Evolutionary conservation across 2,329 filamentous ascomycete species (phyloP).

Genomic region (Dryadomyces quercus-mongolicae): DNA sequence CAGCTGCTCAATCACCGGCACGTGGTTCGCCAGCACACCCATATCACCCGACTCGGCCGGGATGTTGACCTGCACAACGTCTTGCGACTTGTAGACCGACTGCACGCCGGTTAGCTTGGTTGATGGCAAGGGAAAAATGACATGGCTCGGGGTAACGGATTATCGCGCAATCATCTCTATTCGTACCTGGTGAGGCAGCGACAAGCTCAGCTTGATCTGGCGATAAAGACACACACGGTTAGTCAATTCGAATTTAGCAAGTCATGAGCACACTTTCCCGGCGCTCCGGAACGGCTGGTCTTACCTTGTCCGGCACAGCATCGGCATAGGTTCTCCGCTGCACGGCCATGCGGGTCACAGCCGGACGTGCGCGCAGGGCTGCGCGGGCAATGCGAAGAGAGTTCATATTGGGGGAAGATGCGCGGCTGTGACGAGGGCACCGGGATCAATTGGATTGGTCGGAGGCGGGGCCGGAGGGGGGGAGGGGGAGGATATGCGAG

Average conservation of each 20-base stretch:
- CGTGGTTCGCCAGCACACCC: constrained; percentile 98
- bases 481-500: neutral
- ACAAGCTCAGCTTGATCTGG: constrained; percentile 92
- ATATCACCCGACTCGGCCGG: constrained; percentile 97
- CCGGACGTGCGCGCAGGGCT: constrained; percentile 73
- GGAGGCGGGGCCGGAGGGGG: neutral
- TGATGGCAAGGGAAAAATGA: too few relatives aligned
- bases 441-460: neutral
- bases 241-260: neutral
- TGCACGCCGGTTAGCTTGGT: constrained; percentile 28
- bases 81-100: constrained; percentile 58
- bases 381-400: constrained; percentile 83
- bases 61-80: constrained; percentile 92
- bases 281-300: neutral
- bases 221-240: neutral
- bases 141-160: constrained; percentile 12
- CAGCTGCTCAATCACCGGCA: constrained; percentile 96
- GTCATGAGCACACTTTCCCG: neutral
- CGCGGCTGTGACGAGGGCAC: neutral
- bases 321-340: constrained; percentile 89
- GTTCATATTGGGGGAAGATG: constrained; percentile 56
- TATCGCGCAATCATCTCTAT: constrained; percentile 22
- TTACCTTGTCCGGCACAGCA: constrained; percentile 66
- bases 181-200: constrained; percentile 95
- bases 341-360: constrained; percentile 60